Conservation (phyloP, 2,329 filamentous ascomycete species). For the Apiospora kogelbergensis region DNA sequence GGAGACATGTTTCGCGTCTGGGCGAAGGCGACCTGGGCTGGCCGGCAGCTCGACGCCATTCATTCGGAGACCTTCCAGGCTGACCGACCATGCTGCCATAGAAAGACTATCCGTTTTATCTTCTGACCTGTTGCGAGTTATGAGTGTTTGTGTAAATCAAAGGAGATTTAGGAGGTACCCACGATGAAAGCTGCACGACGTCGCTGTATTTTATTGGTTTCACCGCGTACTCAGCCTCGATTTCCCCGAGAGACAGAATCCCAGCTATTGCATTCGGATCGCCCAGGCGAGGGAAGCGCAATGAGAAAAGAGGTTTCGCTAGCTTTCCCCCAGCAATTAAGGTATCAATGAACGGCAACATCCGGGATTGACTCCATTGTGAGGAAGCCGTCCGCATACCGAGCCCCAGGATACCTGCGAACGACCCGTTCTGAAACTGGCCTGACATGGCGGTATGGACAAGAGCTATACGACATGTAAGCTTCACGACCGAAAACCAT, state of each 20-base stretch:
- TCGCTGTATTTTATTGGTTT: background rate
- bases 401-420: constrained; percentile 4
- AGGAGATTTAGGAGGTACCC: background rate
- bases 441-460: constrained; percentile 2
- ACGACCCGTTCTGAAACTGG: background rate
- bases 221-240: background rate
- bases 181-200: background rate
- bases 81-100: background rate
- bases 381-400: background rate
- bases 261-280: background rate
- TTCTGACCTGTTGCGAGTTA: background rate
- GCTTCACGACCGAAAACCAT: background rate
- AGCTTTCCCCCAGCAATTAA: constrained; percentile 3
- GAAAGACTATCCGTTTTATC: background rate
- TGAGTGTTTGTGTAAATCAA: background rate
- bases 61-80: background rate
- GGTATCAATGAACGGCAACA: background rate
- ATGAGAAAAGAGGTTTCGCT: constrained; percentile 7
- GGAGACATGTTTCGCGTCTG: constrained; percentile 1
- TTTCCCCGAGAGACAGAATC: background rate
- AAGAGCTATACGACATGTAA: background rate
- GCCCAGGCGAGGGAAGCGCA: constrained; percentile 6
- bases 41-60: background rate
- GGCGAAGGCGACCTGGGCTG: background rate
- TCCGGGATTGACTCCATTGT: background rate